Percentiles rank a stretch among this genome's conserved stretches.
Conservation (phyloP, 768 basidiomycete genomes). For the Mycena latifolia region DNA sequence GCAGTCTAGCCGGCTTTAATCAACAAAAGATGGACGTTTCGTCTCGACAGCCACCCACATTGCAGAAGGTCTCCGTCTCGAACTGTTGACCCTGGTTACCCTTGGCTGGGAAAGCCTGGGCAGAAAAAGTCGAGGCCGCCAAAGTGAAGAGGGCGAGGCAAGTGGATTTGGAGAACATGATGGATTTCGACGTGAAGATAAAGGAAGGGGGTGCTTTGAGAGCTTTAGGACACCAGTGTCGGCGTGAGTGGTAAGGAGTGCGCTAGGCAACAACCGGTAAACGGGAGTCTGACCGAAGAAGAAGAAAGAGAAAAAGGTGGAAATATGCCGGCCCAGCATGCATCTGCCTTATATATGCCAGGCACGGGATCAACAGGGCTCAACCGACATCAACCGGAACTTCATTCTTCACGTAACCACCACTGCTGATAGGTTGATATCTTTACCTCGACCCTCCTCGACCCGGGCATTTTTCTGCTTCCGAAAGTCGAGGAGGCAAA, state of each 20-base stretch:
- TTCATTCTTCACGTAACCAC: neutral
- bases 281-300: conserved; percentile 7
- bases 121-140: conserved; percentile 21
- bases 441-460: too few relatives aligned
- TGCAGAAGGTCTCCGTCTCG: conserved; percentile 30
- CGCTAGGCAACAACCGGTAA: conserved; percentile 26
- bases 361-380: neutral
- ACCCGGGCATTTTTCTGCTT: too few relatives aligned
- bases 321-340: neutral
- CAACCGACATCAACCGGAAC: too few relatives aligned
- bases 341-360: neutral
- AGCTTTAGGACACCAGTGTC: conserved; percentile 33
- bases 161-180: conserved; percentile 33
- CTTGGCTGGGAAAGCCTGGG: conserved; percentile 10
- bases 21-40: neutral
- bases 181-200: conserved; percentile 11
- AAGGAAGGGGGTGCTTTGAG: conserved; percentile 30
- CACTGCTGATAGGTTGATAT: too few relatives aligned
- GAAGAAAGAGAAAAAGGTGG: conserved; percentile 10
- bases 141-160: conserved; percentile 28
- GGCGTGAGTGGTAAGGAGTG: conserved; percentile 16
- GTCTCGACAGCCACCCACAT: conserved; percentile 12
- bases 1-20: neutral
- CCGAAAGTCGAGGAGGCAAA: too few relatives aligned
- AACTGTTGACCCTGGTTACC: conserved; percentile 4